Evolutionary conservation across 176 grass and related monocot genomes (phyloP).

Genomic region (Metroxylon sagu): DNA sequence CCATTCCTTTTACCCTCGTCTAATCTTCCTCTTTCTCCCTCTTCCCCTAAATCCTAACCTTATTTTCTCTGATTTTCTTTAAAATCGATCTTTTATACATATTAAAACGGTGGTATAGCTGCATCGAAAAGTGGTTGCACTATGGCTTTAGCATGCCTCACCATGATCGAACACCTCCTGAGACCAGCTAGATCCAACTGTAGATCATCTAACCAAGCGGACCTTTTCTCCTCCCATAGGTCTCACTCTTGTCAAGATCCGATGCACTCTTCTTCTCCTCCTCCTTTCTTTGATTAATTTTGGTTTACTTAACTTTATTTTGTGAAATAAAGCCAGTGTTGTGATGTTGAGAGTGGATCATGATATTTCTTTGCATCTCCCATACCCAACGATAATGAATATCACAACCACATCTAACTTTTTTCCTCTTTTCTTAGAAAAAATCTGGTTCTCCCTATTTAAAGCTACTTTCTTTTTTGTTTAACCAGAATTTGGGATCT

Average conservation of each 20-base stretch:
- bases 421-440: background rate
- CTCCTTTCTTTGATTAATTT: background rate
- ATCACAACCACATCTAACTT: background rate
- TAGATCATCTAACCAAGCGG: slow-evolving; percentile 76
- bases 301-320: background rate
- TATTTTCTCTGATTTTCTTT: too few species aligned
- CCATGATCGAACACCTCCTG: slow-evolving; percentile 35
- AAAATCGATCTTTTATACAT: too few species aligned
- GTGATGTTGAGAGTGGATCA: slow-evolving; percentile 29
- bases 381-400: slow-evolving; percentile 36
- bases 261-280: slow-evolving; percentile 12
- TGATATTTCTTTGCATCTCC: slow-evolving; percentile 39
- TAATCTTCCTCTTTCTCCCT: too few species aligned
- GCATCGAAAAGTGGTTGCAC: slow-evolving; percentile 15
- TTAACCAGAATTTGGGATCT: too few species aligned
- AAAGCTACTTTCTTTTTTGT: too few species aligned
- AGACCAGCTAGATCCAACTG: slow-evolving; percentile 35
- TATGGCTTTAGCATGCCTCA: background rate
- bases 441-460: too few species aligned
- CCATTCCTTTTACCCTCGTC: too few species aligned
- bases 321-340: slow-evolving; percentile 34
- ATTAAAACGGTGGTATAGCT: slow-evolving; percentile 20
- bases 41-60: too few species aligned
- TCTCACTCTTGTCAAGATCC: slow-evolving; percentile 62
- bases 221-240: slow-evolving; percentile 18